A percentile compares a stretch with the other conserved stretches of the same genome.
Conservation (phyloP, 179 eudicot genomes). For the Silene vulgaris region DNA sequence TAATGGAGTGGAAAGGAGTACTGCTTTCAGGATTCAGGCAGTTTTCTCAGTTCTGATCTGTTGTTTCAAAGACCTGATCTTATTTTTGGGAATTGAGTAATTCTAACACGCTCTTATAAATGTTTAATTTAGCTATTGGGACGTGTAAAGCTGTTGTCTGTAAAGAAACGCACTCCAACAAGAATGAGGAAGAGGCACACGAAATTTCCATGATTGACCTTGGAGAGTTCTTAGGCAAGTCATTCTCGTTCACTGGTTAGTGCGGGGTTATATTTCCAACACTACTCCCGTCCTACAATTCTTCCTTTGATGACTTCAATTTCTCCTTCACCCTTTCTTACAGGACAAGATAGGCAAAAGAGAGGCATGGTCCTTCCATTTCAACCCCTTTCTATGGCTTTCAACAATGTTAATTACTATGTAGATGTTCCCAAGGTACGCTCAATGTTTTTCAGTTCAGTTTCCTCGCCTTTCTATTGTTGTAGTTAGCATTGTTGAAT, state of each 20-base stretch:
- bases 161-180: conserved; percentile 28
- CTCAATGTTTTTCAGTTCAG: conserved; percentile 8
- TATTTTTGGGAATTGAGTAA: too few relatives aligned
- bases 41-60: neutral
- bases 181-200: conserved; percentile 28
- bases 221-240: conserved; percentile 55
- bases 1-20: neutral
- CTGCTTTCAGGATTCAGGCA: neutral
- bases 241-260: conserved; percentile 71
- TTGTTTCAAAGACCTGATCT: too few relatives aligned
- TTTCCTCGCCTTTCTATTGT: conserved; percentile 6
- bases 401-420: conserved; percentile 64
- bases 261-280: conserved; percentile 3
- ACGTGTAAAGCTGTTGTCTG: conserved; percentile 53
- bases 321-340: conserved; percentile 15
- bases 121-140: conserved; percentile 52
- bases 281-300: neutral
- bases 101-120: conserved; percentile 14
- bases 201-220: conserved; percentile 41
- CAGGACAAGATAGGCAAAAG: conserved; percentile 45
- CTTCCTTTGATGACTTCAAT: conserved; percentile 5
- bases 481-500: neutral
- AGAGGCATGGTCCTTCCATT: conserved; percentile 95
- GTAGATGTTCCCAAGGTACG: conserved; percentile 75
- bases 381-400: conserved; percentile 81